Percentiles rank a stretch among this genome's conserved stretches.
phyloP scores from a whole-genome alignment of 108 stramenopile genomes.

The Seminavis robusta region DNA sequence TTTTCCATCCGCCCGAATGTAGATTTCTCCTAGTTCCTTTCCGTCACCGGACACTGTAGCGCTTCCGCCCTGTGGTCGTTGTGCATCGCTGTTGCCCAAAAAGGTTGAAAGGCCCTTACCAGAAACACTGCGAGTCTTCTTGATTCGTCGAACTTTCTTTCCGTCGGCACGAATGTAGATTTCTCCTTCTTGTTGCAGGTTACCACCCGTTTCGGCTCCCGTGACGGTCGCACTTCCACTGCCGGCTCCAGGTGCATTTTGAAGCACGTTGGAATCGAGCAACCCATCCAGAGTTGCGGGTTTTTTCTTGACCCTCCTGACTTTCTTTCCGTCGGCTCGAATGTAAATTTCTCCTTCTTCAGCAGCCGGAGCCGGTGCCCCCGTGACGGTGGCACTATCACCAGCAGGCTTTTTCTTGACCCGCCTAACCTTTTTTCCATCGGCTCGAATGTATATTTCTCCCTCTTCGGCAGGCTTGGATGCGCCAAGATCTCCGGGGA shows the following conservation, averaged over 20 bases:
- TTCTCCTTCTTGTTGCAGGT: constrained; percentile 20
- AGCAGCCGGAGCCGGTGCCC: background rate
- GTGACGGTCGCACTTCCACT: constrained; percentile 42
- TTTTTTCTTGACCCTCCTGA: constrained; percentile 10
- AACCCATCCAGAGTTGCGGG: constrained; percentile 15
- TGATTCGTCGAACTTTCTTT: constrained; percentile 42
- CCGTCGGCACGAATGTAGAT: constrained; percentile 49
- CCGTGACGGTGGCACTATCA: background rate
- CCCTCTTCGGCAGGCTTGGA: constrained; percentile 27
- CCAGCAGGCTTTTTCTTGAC: constrained; percentile 8
- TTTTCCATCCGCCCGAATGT: constrained; percentile 45
- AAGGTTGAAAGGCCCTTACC: too few species aligned
- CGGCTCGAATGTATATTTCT: constrained; percentile 26
- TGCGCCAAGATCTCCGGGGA: constrained; percentile 28
- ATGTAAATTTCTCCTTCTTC: background rate
- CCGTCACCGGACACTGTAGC: constrained; percentile 37
- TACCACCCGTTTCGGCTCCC: constrained; percentile 28
- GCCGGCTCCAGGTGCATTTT: too few species aligned
- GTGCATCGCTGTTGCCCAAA: too few species aligned
- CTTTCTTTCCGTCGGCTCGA: constrained; percentile 5
- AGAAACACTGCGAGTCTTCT: too few species aligned
- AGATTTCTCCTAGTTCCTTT: constrained; percentile 24
- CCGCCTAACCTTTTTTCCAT: constrained; percentile 20
- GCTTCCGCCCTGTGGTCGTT: too few species aligned
- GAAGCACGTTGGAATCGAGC: constrained; percentile 3